These are phyloP conservation scores for Omphalotus guepiniiformis DNA, from an alignment of 768 basidiomycete genomes.

Conservation along the genomic window DNA sequence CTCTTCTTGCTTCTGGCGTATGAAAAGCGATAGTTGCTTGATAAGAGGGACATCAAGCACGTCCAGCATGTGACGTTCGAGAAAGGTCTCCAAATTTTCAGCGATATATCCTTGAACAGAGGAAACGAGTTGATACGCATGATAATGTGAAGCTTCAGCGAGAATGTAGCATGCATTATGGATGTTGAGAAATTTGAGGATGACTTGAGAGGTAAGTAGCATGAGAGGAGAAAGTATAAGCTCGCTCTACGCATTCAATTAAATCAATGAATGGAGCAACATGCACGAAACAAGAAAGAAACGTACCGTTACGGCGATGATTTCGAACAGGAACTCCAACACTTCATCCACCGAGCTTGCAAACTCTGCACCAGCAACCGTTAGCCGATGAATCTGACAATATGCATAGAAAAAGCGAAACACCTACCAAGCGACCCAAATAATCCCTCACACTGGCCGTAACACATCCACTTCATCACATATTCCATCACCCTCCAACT, in stretches of 20 bases:
- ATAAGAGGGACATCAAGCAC: conserved; percentile 64
- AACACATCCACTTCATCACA: conserved; percentile 74
- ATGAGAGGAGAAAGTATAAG: conserved; percentile 83
- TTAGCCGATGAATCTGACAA: background rate
- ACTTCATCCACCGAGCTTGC: conserved; percentile 64
- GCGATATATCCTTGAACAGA: conserved; percentile 77
- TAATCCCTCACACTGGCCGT: conserved; percentile 61
- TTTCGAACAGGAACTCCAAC: conserved; percentile 82
- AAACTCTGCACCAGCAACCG: conserved; percentile 44
- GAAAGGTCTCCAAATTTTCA: conserved; percentile 80
- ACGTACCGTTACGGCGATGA: conserved; percentile 80
- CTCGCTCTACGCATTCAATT: conserved; percentile 57
- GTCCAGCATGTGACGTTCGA: conserved; percentile 79
- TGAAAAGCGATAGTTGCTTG: conserved; percentile 58
- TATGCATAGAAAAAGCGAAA: background rate
- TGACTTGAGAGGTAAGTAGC: conserved; percentile 73
- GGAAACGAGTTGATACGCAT: conserved; percentile 62
- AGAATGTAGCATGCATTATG: conserved; percentile 80
- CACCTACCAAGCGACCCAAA: conserved; percentile 67
- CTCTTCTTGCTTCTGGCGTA: conserved; percentile 53
- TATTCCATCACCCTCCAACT: conserved; percentile 69
- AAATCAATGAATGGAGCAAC: background rate
- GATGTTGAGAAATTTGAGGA: conserved; percentile 63
- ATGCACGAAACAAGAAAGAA: background rate
- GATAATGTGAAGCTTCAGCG: conserved; percentile 75